These are phyloP conservation scores for Plasmodium relictum DNA, from an alignment of 169 alveolate genomes.

Conservation along the genomic window DNA sequence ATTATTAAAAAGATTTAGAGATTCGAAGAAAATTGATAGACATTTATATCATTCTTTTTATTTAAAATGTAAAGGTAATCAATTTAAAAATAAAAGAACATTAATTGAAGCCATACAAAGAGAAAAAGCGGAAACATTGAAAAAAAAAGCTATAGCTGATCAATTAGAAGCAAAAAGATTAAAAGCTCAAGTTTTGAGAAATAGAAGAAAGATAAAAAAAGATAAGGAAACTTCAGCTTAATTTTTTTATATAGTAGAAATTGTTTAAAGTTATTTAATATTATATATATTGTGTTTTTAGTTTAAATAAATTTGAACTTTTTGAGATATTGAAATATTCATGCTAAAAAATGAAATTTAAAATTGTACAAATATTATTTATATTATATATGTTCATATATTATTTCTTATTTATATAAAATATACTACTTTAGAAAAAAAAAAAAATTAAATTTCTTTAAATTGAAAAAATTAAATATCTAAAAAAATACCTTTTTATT, in stretches of 20 bases:
- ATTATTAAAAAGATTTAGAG: constrained; percentile 97
- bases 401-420: neutral
- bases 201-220: constrained; percentile 82
- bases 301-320: constrained; percentile 7
- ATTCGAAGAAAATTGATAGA: constrained; percentile 95
- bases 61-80: constrained; percentile 98
- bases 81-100: constrained; percentile 97
- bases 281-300: constrained; percentile 4
- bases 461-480: too few species aligned
- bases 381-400: constrained; percentile 1
- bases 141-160: constrained; percentile 92
- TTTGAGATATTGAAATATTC: constrained; percentile 3
- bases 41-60: constrained; percentile 98
- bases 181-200: constrained; percentile 88
- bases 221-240: constrained; percentile 72
- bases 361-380: neutral
- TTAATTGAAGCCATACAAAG: constrained; percentile 97
- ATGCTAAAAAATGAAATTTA: neutral
- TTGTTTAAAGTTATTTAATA: neutral
- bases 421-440: neutral
- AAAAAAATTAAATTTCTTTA: neutral
- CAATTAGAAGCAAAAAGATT: constrained; percentile 92
- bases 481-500: too few species aligned
- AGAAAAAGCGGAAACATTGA: constrained; percentile 92
- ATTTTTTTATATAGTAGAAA: neutral